phyloP scores from a whole-genome alignment of 78 protist genomes.

The Monocercomonoides exilis region DNA sequence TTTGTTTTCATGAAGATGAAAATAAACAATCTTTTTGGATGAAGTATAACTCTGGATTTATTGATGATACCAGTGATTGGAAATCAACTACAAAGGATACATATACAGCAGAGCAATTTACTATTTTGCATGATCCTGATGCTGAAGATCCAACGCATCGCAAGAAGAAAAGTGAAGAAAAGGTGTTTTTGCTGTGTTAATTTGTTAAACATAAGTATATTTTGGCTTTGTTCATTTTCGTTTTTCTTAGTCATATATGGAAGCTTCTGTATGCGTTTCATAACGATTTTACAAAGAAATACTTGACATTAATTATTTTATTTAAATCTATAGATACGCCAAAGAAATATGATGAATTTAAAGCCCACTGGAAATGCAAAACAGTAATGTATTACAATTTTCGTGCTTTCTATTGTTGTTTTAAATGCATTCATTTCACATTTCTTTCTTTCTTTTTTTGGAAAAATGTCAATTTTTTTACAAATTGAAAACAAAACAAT shows the following conservation, averaged over 20 bases:
- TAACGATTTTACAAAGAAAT: neutral
- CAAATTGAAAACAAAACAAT: no score
- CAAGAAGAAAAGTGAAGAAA: neutral
- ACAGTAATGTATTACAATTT: no score
- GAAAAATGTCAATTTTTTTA: no score
- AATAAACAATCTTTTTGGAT: no score
- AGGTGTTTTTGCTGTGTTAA: no score
- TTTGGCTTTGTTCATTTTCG: neutral
- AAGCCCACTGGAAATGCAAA: neutral
- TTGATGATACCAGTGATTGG: neutral
- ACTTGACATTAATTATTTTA: no score
- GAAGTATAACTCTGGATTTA: neutral
- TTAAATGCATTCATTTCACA: no score
- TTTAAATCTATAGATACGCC: neutral
- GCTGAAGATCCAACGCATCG: neutral
- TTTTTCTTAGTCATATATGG: neutral
- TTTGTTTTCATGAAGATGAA: no score
- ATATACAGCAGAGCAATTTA: neutral
- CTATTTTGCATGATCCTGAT: neutral
- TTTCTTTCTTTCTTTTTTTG: no score
- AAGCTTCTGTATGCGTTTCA: neutral
- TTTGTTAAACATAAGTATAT: neutral
- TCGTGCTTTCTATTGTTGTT: no score
- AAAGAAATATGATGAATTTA: neutral
- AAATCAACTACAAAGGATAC: neutral